Conservation (phyloP, 164 flowering plant genomes). For the Tetrastigma voinierianum region DNA sequence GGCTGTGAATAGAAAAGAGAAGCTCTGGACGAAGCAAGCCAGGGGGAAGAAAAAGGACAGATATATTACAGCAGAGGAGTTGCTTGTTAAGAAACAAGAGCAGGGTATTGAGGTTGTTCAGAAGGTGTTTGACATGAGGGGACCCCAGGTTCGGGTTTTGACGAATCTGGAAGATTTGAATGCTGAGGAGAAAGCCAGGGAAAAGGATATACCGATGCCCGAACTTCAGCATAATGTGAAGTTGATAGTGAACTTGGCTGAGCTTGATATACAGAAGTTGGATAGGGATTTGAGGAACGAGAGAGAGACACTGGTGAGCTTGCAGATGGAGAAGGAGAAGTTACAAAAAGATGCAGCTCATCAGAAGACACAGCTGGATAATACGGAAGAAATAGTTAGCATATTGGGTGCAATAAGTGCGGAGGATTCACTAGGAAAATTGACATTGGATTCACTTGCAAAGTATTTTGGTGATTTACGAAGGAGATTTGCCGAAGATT, state of each 20-base stretch:
- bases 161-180: conserved; percentile 80
- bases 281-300: conserved; percentile 70
- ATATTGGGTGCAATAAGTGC: conserved; percentile 42
- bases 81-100: conserved; percentile 69
- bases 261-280: conserved; percentile 63
- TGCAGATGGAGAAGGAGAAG: conserved; percentile 72
- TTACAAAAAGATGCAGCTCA: conserved; percentile 45
- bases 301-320: conserved; percentile 62
- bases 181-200: conserved; percentile 67
- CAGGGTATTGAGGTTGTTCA: conserved; percentile 59
- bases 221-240: conserved; percentile 84
- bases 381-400: conserved; percentile 49
- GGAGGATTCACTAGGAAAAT: conserved; percentile 43
- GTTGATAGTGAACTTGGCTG: conserved; percentile 67
- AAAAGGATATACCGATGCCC: conserved; percentile 74
- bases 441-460: conserved; percentile 69
- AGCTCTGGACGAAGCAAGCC: conserved; percentile 51
- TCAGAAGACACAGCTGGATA: conserved; percentile 58
- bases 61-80: conserved; percentile 66
- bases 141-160: conserved; percentile 84
- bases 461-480: conserved; percentile 53
- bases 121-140: conserved; percentile 89
- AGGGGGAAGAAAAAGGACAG: conserved; percentile 39
- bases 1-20: conserved; percentile 29
- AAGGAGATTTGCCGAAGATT: conserved; percentile 51